Base-by-base conservation (phyloP, 176 grass and related monocot species). In the Dendrocalamus sinicus region DNA sequence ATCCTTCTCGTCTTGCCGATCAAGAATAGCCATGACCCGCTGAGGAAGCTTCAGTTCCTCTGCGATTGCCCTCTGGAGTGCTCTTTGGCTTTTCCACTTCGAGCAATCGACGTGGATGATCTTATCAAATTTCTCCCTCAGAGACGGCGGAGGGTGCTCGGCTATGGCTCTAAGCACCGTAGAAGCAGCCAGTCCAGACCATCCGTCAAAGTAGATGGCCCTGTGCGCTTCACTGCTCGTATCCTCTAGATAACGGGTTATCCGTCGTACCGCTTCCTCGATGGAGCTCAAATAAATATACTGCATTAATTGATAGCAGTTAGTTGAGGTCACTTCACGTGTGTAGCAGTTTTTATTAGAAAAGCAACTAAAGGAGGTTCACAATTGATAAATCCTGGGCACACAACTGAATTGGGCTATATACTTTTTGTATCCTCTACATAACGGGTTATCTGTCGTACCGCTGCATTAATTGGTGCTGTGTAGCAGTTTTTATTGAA, bases 201-300 rank as follows among this genome's bases (percentile, higher is more conserved):
- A 78, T 17, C 40, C 76, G 6, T 63, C n/a, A 1, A 19, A 63
- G 60, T 78, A 78, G 22, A 63, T 63, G 22, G 7, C 1, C 55
- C 5, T 26, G 13, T 43, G 6, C 15, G 20, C 20, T 5, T 11
- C 2, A 0, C 3, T 0, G 26, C 50, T 23, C 11, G 30, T 77
- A 9, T 41, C 32, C 2, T 9, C 20, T 9, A 62, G 1, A 26
- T 1, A 63, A 12, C 0, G 4, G 12, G 1, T 44, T 78, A 63
- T 63, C 0, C 0, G 0, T 4, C 0, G 0, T 15, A 46, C 40
- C 0, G 76, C 76, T 1, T 28, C 1, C 12, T 35, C 2, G 2
- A 85, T 0, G 2, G 2, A 20, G 0, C 0, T 0, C 0, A 6
- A 0, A 10, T 0, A 0, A 1, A 61, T 16, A 0, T 0, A 0